Evolutionary conservation across 129 eudicot species (phyloP).

Genomic region (Daucus carota): DNA sequence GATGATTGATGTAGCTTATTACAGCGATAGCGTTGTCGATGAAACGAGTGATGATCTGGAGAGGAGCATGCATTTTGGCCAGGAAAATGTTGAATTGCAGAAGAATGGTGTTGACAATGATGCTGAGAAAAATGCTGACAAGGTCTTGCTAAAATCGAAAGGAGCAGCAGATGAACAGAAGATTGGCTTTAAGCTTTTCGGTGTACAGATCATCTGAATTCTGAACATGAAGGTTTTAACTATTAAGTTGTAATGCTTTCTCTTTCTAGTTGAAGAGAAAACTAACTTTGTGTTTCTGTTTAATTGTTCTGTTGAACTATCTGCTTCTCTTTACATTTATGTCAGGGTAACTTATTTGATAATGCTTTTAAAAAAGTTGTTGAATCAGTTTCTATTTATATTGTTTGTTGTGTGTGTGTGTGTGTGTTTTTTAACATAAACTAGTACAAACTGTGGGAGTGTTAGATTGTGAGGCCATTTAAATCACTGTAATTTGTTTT

Average conservation of each 20-base stretch:
- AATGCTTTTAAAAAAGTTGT: too few relatives aligned
- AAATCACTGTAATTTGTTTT: too few relatives aligned
- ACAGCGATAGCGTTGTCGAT: background rate
- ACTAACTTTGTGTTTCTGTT: background rate
- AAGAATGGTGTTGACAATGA: conserved; percentile 15
- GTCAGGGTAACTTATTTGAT: background rate
- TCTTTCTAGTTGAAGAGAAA: background rate
- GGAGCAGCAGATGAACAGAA: conserved; percentile 4
- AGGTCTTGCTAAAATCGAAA: background rate
- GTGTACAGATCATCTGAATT: conserved; percentile 38
- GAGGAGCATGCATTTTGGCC: background rate
- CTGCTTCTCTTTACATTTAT: background rate
- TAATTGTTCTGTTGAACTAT: background rate
- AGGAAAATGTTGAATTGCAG: conserved; percentile 6
- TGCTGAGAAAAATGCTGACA: background rate
- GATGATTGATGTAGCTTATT: conserved; percentile 41
- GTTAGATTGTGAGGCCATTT: too few relatives aligned
- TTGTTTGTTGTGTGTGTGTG: too few relatives aligned
- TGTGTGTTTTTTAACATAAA: too few relatives aligned
- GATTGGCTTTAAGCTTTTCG: conserved; percentile 53
- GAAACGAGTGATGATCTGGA: conserved; percentile 12
- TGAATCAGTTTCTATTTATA: too few relatives aligned
- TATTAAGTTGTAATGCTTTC: too few relatives aligned
- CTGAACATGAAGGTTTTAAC: too few relatives aligned
- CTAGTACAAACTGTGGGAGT: too few relatives aligned